Percentiles rank a stretch among this genome's conserved stretches.
Evolutionary conservation across 352 stramenopile species (phyloP).

Genomic region (Phytophthora kernoviae): DNA sequence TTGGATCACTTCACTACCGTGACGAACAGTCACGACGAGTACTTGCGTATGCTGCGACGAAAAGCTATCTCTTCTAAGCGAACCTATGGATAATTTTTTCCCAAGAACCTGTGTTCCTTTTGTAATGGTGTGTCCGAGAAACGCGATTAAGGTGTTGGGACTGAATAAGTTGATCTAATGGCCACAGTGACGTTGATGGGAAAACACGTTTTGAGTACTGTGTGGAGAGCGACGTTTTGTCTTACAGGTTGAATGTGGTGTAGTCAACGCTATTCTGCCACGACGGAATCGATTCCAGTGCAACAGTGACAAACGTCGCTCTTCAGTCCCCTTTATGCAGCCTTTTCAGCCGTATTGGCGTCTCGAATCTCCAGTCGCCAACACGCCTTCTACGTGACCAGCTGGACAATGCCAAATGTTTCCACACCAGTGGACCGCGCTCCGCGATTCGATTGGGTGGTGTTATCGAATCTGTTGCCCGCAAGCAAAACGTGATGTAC

Average conservation of each 20-base stretch:
- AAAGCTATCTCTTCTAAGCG: constrained; percentile 21
- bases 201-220: background rate
- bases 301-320: background rate
- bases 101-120: too few species aligned
- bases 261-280: background rate
- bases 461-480: background rate
- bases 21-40: constrained; percentile 24
- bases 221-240: background rate
- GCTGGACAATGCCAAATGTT: background rate
- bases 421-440: too few species aligned
- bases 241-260: background rate
- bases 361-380: background rate
- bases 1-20: constrained; percentile 24
- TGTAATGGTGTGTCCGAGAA: background rate
- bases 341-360: too few species aligned
- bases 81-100: constrained; percentile 6
- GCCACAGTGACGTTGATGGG: too few species aligned
- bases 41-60: constrained; percentile 25
- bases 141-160: too few species aligned
- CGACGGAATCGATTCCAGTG: background rate
- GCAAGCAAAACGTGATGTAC: background rate
- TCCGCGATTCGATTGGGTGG: too few species aligned
- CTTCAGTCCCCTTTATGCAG: background rate
- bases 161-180: too few species aligned
- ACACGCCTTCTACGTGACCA: background rate